These are phyloP conservation scores for Hydrangea macrophylla DNA, from an alignment of 148 eudicot species.

Conservation along the genomic window DNA sequence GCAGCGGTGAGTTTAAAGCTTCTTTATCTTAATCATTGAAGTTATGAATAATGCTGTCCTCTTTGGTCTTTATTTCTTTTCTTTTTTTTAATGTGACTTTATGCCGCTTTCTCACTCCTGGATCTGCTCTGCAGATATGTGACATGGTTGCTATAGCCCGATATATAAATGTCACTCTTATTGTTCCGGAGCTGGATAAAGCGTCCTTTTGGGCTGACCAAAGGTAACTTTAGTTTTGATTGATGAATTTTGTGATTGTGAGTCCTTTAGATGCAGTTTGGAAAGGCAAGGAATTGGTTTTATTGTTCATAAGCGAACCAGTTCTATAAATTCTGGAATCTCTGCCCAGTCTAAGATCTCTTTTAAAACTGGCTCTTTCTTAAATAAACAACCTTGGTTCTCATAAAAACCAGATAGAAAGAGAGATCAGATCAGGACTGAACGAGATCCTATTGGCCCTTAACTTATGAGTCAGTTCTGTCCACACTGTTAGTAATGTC, in stretches of 20 bases:
- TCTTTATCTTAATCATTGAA: neutral
- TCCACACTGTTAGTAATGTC: neutral
- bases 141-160: conserved; percentile 76
- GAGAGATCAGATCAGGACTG: too few relatives aligned
- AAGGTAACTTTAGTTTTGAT: conserved; percentile 31
- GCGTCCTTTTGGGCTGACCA: conserved; percentile 71
- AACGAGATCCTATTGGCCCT: too few relatives aligned
- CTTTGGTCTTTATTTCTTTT: neutral
- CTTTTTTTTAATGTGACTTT: neutral
- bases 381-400: too few relatives aligned
- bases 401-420: too few relatives aligned
- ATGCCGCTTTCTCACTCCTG: neutral
- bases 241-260: neutral
- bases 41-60: neutral
- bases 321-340: too few relatives aligned
- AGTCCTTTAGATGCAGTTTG: too few relatives aligned
- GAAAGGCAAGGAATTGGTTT: too few relatives aligned
- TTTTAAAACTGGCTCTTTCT: too few relatives aligned
- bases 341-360: too few relatives aligned
- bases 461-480: neutral
- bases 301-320: too few relatives aligned
- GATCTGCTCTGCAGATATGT: conserved; percentile 49
- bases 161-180: conserved; percentile 59
- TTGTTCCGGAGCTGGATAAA: conserved; percentile 73
- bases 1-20: conserved; percentile 46